A percentile compares a stretch with the other conserved stretches of the same genome.
Conservation (phyloP, 2,329 filamentous ascomycete genomes). For the Raffaelea ambrosiae region DNA sequence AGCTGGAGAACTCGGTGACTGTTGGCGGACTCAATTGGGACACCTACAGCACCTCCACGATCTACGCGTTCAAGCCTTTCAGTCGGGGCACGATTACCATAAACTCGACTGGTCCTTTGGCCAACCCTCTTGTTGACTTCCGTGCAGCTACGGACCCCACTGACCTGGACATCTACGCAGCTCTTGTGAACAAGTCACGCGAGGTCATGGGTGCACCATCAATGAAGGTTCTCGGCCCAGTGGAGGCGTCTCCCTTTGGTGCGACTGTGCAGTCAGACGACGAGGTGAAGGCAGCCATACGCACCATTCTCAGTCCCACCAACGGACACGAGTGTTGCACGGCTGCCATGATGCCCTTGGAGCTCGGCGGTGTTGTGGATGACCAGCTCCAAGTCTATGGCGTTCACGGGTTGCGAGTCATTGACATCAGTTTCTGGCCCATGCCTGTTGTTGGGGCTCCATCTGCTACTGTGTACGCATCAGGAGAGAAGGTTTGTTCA, state of each 20-base stretch:
- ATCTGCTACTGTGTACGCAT: slow-evolving; percentile 15
- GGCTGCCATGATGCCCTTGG: slow-evolving; percentile 15
- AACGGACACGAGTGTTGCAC: slow-evolving; percentile 22
- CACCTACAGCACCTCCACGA: slow-evolving; percentile 16
- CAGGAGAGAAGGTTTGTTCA: slow-evolving; percentile 13
- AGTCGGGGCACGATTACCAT: slow-evolving; percentile 29
- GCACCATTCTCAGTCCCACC: slow-evolving; percentile 10
- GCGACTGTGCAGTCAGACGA: slow-evolving; percentile 16
- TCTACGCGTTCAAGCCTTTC: slow-evolving; percentile 22
- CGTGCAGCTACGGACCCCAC: slow-evolving; percentile 27
- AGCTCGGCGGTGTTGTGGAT: slow-evolving; percentile 9
- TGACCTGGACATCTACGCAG: slow-evolving; percentile 24
- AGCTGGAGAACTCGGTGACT: not conserved
- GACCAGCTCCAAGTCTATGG: slow-evolving; percentile 6
- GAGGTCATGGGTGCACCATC: slow-evolving; percentile 21
- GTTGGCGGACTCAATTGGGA: slow-evolving; percentile 22
- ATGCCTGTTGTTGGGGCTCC: slow-evolving; percentile 14
- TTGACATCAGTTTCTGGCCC: slow-evolving; percentile 13
- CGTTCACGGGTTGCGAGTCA: slow-evolving; percentile 8
- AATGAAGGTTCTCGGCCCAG: slow-evolving; percentile 20
- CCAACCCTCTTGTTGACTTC: slow-evolving; percentile 27
- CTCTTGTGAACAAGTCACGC: slow-evolving; percentile 24
- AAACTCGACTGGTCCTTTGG: slow-evolving; percentile 22
- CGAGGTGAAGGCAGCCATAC: slow-evolving; percentile 16
- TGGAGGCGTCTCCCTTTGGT: slow-evolving; percentile 20